phyloP scores from a whole-genome alignment of 495 filamentous ascomycete species.

The Parmelia sp. region DNA sequence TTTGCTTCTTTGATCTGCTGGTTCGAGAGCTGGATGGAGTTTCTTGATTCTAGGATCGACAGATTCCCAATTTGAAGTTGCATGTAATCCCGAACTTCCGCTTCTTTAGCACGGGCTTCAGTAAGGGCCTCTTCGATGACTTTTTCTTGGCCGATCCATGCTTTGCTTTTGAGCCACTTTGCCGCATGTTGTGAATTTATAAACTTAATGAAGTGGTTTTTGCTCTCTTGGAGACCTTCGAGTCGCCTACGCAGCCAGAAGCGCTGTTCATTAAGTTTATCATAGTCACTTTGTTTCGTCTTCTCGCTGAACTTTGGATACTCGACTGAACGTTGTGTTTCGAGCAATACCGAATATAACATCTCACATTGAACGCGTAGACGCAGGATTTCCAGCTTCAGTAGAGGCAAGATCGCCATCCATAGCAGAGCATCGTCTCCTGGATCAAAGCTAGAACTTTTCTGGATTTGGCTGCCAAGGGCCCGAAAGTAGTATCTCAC shows the following conservation, averaged over 20 bases:
- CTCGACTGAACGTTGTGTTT: not conserved
- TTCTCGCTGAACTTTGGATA: not conserved
- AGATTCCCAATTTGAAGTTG: slow-evolving; percentile 5
- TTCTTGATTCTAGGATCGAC: slow-evolving; percentile 7
- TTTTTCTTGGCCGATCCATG: not conserved
- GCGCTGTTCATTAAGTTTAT: not conserved
- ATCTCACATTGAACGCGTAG: not conserved
- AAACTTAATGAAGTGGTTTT: not conserved
- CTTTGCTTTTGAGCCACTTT: not conserved
- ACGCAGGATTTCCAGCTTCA: not conserved
- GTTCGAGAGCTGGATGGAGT: slow-evolving; percentile 9
- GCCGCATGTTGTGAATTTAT: not conserved
- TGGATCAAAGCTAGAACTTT: not conserved
- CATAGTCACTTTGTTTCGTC: not conserved
- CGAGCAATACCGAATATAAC: not conserved
- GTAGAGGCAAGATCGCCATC: not conserved
- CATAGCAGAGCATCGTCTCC: not conserved
- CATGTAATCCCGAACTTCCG: slow-evolving; percentile 6
- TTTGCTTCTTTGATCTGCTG: slow-evolving; percentile 4
- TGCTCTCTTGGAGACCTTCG: not conserved
- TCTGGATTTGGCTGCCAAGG: not conserved
- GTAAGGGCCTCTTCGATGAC: not conserved
- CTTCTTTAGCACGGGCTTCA: not conserved
- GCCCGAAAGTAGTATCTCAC: not conserved
- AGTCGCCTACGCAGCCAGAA: not conserved